Base-by-base conservation (phyloP, 768 basidiomycete genomes). In the Boletus rubroflammeus region DNA sequence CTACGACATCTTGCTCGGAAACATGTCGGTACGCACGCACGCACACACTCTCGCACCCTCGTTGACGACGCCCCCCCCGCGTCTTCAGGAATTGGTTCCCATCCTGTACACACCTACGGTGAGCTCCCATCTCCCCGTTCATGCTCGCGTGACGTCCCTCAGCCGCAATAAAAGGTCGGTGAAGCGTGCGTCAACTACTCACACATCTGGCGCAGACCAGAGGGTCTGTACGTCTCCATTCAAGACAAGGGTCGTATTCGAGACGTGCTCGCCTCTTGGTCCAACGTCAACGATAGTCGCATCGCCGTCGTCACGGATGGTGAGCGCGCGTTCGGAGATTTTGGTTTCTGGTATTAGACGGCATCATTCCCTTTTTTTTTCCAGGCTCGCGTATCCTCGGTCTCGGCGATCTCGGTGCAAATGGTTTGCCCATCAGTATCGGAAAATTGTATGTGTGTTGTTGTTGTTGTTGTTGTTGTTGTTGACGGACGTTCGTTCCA, bases 281-380 rank as follows among this genome's bases (percentile, higher is more conserved):
- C 80, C 23, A 67, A 71, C 38, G 68, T 67, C 36, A 59, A 71
- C 47, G 70, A 73, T 11, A 67, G 81, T 3, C 79, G 85, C 39
- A 89, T 91, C 62, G 78, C 84, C 38, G 88, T 91, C 55, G 87
- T 91, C 51, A 90, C 88, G 6, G 88, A 91, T 64, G 88, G 88
- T 72, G 59, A 26, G 62, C 45, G 29, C 45, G 29, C 19, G 11
- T 13, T 13, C 7, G 11, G 28, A 17, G 26, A 3, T 7, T 6
- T 6, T 5, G 10, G 10, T 40, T 17, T 13, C 43, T 15, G n/a
- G 25, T 6, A 7, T 21, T 15, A n/a, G 21, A 7, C 34, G 23
- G 4, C 23, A 25, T 25, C 23, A 25, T 25, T 4, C 21, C 8
- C 21, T 6, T 3, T 6, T 4, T 6, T 29, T 31, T n/a, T 11